These are phyloP conservation scores for Kazachstania martiniae DNA, from an alignment of 805 yeast species.

Conservation along the genomic window DNA sequence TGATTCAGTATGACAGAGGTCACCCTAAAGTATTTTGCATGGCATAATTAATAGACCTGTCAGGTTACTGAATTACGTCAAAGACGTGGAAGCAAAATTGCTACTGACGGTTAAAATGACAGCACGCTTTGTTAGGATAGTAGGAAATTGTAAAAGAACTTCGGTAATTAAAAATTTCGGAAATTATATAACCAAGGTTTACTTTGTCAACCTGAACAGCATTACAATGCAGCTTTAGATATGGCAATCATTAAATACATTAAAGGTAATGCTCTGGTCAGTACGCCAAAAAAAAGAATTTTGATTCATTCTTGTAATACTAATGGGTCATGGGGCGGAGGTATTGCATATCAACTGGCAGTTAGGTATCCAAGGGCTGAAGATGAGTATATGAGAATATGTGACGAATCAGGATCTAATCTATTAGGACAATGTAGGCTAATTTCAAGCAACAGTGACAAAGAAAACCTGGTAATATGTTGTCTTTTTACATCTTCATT, in stretches of 20 bases:
- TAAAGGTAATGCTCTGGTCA: slow-evolving; percentile 13
- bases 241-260: slow-evolving; percentile 12
- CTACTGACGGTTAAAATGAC: too few relatives aligned
- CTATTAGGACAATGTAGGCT: slow-evolving; percentile 37
- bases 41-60: too few relatives aligned
- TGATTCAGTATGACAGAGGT: too few relatives aligned
- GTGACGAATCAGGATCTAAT: slow-evolving; percentile 14
- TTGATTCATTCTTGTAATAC: slow-evolving; percentile 77
- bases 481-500: slow-evolving; percentile 64
- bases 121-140: too few relatives aligned
- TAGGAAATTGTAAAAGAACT: not conserved
- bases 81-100: too few relatives aligned
- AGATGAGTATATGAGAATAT: slow-evolving; percentile 30
- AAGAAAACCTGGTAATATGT: slow-evolving; percentile 32
- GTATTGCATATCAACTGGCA: slow-evolving; percentile 55
- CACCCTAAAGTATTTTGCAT: too few relatives aligned
- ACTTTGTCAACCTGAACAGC: not conserved
- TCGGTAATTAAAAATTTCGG: not conserved
- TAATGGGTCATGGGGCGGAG: slow-evolving; percentile 77
- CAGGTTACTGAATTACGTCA: too few relatives aligned
- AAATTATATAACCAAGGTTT: not conserved
- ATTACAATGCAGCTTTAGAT: not conserved
- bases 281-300: slow-evolving; percentile 28
- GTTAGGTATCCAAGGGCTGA: slow-evolving; percentile 48
- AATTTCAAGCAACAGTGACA: slow-evolving; percentile 16